Evolutionary conservation across 306 rosid genomes (phyloP), one percentile per base, ranked within the genome.

Genomic region (Cucumis cinereus): DNA sequence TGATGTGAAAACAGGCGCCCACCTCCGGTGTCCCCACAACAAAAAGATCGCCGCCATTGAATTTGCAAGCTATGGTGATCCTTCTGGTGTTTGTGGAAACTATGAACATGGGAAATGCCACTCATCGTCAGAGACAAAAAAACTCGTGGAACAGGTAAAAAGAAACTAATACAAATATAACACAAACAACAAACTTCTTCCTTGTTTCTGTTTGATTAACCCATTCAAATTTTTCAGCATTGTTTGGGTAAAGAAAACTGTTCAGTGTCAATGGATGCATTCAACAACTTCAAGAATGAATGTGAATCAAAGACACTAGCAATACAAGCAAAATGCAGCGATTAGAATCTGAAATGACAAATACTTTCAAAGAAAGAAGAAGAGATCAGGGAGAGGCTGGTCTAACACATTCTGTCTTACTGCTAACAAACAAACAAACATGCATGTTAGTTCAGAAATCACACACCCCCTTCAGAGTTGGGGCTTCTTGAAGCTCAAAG

Each of bases 21-120:
- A 69, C 4, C 79, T 94, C 30, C 75, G 22, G 38, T 94, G 99
- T 47, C 74, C 87, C 5, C 17, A 43, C 24, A 6, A 30, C 54
- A 89, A 84, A 56, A 87, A 79, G 83, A 86, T 94, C 14, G 58
- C 26, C 0, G 79, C 81, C 0, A 78, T 94, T 2, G 88, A 94
- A 4, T 94, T 94, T 19, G 95, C 93, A 8, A 90, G 97, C 91
- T 94, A 57, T 2, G 99, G 99, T 1, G 81, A 88, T 38, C 90
- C 97, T 2, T 14, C 15, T 0, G 99, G 99, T 17, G 15, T 6
- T 0, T 94, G 99, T 55, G 99, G 99, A 66, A 3, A 0, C 20
- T 92, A 9, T 33, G 4, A 0, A 4, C 0, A 66, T 20, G 99
- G 99, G 0, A 82, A 67, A 13, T 94, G 97, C 83, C 15, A 80